Evolutionary conservation across 495 filamentous ascomycete genomes (phyloP).

Genomic region (Gamarada debralockiae): DNA sequence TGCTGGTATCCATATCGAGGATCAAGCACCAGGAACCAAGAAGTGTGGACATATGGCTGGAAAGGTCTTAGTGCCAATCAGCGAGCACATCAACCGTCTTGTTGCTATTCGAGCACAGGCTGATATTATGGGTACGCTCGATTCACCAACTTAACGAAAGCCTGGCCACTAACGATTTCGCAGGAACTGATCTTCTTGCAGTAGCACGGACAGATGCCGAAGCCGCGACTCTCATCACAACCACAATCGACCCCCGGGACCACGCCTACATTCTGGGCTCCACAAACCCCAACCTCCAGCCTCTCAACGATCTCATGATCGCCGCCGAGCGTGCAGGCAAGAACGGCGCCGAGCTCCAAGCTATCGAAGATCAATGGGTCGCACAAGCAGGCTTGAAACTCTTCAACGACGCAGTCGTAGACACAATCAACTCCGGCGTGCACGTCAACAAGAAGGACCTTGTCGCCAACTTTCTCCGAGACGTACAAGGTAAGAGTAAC

Average conservation of each 20-base stretch:
- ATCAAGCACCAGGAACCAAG: conserved; percentile 97
- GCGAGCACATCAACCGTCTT: conserved; percentile 96
- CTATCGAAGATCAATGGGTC: conserved; percentile 88
- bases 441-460: conserved; percentile 65
- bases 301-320: conserved; percentile 87
- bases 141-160: neutral
- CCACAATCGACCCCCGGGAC: conserved; percentile 91
- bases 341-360: conserved; percentile 75
- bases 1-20: conserved; percentile 97
- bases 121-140: conserved; percentile 84
- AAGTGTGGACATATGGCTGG: conserved; percentile 99
- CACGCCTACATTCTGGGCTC: conserved; percentile 88
- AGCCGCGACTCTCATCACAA: conserved; percentile 94
- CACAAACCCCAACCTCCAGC: conserved; percentile 81
- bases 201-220: conserved; percentile 96
- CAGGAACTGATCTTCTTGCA: conserved; percentile 77
- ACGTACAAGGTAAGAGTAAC: conserved; percentile 78
- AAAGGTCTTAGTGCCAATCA: conserved; percentile 95
- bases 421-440: conserved; percentile 62
- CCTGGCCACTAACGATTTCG: conserved; percentile 10
- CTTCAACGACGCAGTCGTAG: conserved; percentile 85
- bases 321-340: conserved; percentile 82
- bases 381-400: conserved; percentile 81
- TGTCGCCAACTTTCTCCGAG: conserved; percentile 57
- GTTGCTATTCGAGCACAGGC: conserved; percentile 96